These are phyloP conservation scores for Aegilops umbellulata DNA, from an alignment of 176 grass and related monocot species.

Conservation along the genomic window DNA sequence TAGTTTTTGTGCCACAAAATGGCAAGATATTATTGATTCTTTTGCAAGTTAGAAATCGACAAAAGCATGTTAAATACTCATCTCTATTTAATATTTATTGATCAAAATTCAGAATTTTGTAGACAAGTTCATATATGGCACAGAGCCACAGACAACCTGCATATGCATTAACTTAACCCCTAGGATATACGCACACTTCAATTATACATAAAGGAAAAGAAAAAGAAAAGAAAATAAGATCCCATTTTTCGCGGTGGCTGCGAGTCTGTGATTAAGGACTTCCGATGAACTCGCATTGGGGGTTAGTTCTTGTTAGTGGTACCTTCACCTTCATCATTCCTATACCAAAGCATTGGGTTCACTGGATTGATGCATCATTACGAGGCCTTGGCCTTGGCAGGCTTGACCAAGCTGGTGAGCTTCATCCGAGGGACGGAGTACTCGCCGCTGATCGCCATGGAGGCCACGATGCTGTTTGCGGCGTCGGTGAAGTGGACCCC, in stretches of 20 bases:
- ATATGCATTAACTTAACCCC: slow-evolving; percentile 17
- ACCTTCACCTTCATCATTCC: slow-evolving; percentile 30
- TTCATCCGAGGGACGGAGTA: slow-evolving; percentile 62
- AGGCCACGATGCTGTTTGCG: slow-evolving; percentile 56
- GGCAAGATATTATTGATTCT: neutral
- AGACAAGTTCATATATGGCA: neutral
- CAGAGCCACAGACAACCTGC: neutral
- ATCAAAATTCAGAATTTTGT: slow-evolving; percentile 26
- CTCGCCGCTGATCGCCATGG: slow-evolving; percentile 48
- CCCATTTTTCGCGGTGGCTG: neutral
- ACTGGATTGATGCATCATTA: neutral
- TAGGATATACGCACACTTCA: slow-evolving; percentile 37
- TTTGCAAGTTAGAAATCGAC: neutral
- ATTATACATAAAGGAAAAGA: slow-evolving; percentile 17
- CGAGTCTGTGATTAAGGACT: neutral
- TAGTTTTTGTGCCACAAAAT: neutral
- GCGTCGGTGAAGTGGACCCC: slow-evolving; percentile 84
- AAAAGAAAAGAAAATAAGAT: neutral
- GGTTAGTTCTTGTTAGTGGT: slow-evolving; percentile 52
- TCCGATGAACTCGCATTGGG: slow-evolving; percentile 24
- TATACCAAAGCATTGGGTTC: neutral
- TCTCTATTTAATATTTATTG: slow-evolving; percentile 51
- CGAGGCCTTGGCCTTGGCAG: slow-evolving; percentile 36
- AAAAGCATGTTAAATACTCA: neutral
- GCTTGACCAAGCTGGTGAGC: slow-evolving; percentile 41